phyloP scores from a whole-genome alignment of 139 green algal species.

The Chlamydomonas sphaeroides region DNA sequence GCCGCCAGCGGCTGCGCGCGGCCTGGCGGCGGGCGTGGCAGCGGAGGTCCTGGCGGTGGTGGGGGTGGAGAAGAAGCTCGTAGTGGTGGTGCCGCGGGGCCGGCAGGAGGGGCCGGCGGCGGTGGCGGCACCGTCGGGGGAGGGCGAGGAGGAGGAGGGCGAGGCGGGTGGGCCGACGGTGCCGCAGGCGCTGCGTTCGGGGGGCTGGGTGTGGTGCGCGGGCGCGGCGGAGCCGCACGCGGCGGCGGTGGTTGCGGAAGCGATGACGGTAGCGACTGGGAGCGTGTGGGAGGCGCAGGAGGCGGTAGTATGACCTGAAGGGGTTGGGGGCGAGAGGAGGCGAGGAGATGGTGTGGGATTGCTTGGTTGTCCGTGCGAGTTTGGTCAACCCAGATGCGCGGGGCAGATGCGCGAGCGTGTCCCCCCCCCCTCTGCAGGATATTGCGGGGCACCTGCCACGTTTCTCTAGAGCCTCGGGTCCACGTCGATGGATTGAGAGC shows the following conservation, averaged over 20 bases:
- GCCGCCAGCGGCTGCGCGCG: too few species aligned
- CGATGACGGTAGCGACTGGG: slow-evolving; percentile 12
- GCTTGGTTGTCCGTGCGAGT: too few species aligned
- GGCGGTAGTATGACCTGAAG: not conserved
- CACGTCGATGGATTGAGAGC: too few species aligned
- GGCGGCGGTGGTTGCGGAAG: not conserved
- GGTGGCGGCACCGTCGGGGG: too few species aligned
- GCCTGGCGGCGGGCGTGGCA: not conserved
- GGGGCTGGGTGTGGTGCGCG: not conserved
- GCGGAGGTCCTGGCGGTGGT: not conserved
- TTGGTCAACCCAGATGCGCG: too few species aligned
- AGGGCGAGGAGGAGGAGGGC: not conserved
- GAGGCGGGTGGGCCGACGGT: too few species aligned
- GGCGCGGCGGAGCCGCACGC: not conserved
- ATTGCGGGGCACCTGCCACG: too few species aligned
- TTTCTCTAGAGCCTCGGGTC: too few species aligned
- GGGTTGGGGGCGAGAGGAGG: too few species aligned
- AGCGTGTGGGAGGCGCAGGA: not conserved
- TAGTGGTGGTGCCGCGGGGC: slow-evolving; percentile 6
- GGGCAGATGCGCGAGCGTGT: too few species aligned
- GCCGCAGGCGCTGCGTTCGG: not conserved
- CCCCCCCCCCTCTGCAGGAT: too few species aligned
- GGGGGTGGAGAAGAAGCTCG: slow-evolving; percentile 5
- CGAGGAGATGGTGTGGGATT: too few species aligned
- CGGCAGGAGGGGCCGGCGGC: not conserved